Base-by-base conservation (phyloP, 257 asterid species). In the Knoxia roxburghii region DNA sequence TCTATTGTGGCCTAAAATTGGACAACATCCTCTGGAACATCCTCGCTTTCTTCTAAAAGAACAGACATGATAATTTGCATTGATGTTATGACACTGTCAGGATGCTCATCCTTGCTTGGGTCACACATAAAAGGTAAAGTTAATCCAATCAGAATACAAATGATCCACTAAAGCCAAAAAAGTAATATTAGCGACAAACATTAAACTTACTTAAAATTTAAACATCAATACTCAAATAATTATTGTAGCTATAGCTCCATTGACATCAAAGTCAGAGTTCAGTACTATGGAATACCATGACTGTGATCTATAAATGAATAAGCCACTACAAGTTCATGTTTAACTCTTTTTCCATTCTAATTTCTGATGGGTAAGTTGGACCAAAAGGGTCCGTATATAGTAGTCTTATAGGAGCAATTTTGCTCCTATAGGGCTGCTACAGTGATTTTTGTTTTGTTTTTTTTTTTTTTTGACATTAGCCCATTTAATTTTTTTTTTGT, bases 51-150 rank as follows among this genome's bases (percentile, higher is more conserved):
- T 79, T 94, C 98, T 57, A 91, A 67, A 69, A 94, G 79, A 76
- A 86, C 93, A 59, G 80, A 90, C 96, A 94, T 88, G 62, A 94
- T 94, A 64, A 91, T 89, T 79, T 88, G 87, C 98, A 94, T 94
- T 65, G 99, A 94, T 40, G 89, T 79, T 75, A 83, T 78, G 68
- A 90, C 95, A 83, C 82, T 86, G 78, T 83, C 96, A 32, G 94
- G 87, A 76, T 94, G 84, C 51, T 81, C 84, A 26, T 86, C 96
- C 70, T 96, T 89, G 87, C 78, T 81, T 46, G 69, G 33, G 64
- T 73, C 65, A 26, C 59, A 48, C 43, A 72, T n/a, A n/a, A 10
- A 63, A 46, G 45, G 23, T 26, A 63, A 21, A 33, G 30, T 48
- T 35, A 40, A 24, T 17, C 24, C 56, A 50, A 73, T 52, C 75